Percentiles rank a stretch among this genome's conserved stretches.
Evolutionary conservation across 345 rosid genomes (phyloP).

Genomic region (Lepidium aucheri): DNA sequence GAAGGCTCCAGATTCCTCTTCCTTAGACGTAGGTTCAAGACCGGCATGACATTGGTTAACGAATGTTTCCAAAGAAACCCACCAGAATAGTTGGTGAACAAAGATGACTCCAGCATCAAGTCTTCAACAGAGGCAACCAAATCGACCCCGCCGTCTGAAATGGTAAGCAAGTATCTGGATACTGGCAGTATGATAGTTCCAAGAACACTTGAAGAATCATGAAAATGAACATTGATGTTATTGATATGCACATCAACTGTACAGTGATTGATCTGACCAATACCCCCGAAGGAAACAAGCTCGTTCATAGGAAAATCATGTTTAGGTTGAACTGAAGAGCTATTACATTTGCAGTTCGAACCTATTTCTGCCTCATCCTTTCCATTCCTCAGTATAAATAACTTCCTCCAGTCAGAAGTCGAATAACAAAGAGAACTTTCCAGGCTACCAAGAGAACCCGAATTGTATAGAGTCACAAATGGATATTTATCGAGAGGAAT

Average conservation of each 20-base stretch:
- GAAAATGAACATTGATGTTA: conserved; percentile 60
- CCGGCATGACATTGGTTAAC: conserved; percentile 40
- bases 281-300: conserved; percentile 21
- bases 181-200: conserved; percentile 56
- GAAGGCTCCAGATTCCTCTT: conserved; percentile 37
- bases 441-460: conserved; percentile 43
- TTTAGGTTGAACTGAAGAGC: conserved; percentile 14
- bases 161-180: conserved; percentile 35
- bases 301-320: conserved; percentile 21
- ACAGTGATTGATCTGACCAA: conserved; percentile 23
- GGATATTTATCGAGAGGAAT: conserved; percentile 65
- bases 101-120: conserved; percentile 56
- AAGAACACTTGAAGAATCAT: conserved; percentile 66
- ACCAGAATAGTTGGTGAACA: conserved; percentile 44
- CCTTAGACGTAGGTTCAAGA: conserved; percentile 62
- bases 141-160: conserved; percentile 46
- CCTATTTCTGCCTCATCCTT: conserved; percentile 30
- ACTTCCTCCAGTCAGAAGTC: conserved; percentile 53
- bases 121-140: conserved; percentile 60
- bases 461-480: conserved; percentile 45
- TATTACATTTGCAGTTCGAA: conserved; percentile 24
- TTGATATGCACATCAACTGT: conserved; percentile 41
- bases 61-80: conserved; percentile 70
- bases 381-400: conserved; percentile 32
- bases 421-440: conserved; percentile 43